Evolutionary conservation across 2,329 filamentous ascomycete genomes (phyloP), one percentile per base, ranked within the genome.

Genomic region (Alternaria triticina): DNA sequence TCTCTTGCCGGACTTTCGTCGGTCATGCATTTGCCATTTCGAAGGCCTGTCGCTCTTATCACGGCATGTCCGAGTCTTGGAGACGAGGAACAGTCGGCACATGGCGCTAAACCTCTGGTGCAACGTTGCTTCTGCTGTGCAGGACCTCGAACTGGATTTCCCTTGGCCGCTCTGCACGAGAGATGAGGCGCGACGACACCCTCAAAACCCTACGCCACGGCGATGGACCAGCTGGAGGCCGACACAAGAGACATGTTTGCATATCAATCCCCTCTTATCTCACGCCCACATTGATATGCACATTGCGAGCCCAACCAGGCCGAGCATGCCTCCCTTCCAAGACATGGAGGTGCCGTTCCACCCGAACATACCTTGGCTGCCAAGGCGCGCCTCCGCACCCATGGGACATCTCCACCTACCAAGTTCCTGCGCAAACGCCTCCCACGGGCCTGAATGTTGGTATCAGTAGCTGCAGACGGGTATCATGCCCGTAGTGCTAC

Each of bases 311-410:
- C 36, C n/a, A 40, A 17, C 36, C 36, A 40, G 36, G 5, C 36
- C n/a, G n/a, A 40, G 36, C 36, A 40, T 40, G 36, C 17, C 36
- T 40, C 36, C n/a, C 36, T 44, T 54, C 33, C 51, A 54, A 54
- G 33, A 44, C 51, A 5, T 43, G 30, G 33, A 27, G 33, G n/a
- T 54, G 51, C 51, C 51, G 51, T 23, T 54, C 51, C 51, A 54
- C 51, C 51, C 51, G 51, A 15, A 40, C 15, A 28, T 43, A 13
- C 17, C 51, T 44, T 54, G 51, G 33, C 51, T 8, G 51, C 51
- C 51, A 44, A 44, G 51, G 22, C 51, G 51, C 51, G 51, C 51
- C 51, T 54, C 36, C 51, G 51, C 36, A 54, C 36, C 33, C 51
- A 25, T 43, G 51, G 51, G 30, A 22, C 22, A n/a, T 54, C 20